Conservation (phyloP, 1,284 basidiomycete genomes). For the Ustilago xerochloae region DNA sequence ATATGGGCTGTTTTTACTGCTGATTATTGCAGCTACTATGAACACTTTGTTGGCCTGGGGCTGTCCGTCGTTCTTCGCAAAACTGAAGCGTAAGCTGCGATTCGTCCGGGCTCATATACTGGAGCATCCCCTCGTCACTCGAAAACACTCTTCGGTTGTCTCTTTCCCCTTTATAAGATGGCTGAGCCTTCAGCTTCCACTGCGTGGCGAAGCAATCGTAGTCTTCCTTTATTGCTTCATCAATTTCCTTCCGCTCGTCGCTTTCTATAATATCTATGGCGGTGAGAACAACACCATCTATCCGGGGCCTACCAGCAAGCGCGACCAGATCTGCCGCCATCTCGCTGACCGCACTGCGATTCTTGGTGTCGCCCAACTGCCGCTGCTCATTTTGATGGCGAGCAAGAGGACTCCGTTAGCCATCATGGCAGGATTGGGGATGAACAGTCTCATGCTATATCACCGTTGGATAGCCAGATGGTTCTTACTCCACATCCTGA, state of each 20-base stretch:
- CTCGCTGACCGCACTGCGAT: conserved; percentile 62
- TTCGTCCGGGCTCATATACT: conserved; percentile 26
- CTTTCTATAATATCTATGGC: conserved; percentile 32
- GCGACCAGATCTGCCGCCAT: conserved; percentile 34
- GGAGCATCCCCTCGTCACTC: conserved; percentile 23
- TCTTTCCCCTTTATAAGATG: conserved; percentile 21
- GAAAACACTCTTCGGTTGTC: conserved; percentile 27
- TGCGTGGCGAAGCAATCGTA: conserved; percentile 43
- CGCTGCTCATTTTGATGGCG: conserved; percentile 64
- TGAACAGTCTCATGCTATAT: conserved; percentile 63
- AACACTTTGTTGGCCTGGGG: conserved; percentile 14
- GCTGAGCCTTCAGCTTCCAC: conserved; percentile 45
- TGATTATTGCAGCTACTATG: conserved; percentile 16
- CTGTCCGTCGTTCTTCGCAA: not conserved
- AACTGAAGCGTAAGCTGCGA: conserved; percentile 1
- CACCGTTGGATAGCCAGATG: conserved; percentile 67
- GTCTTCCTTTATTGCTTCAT: conserved; percentile 26
- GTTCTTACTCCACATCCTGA: conserved; percentile 52
- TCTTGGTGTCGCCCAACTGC: conserved; percentile 56
- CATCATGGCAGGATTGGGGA: conserved; percentile 56
- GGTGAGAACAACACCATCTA: conserved; percentile 23
- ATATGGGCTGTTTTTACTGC: conserved; percentile 24
- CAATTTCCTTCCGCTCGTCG: conserved; percentile 49
- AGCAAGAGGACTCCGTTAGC: conserved; percentile 65
- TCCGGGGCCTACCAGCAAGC: conserved; percentile 23